Base-by-base conservation (phyloP, 148 eudicot species). In the Silene uniflora region DNA sequence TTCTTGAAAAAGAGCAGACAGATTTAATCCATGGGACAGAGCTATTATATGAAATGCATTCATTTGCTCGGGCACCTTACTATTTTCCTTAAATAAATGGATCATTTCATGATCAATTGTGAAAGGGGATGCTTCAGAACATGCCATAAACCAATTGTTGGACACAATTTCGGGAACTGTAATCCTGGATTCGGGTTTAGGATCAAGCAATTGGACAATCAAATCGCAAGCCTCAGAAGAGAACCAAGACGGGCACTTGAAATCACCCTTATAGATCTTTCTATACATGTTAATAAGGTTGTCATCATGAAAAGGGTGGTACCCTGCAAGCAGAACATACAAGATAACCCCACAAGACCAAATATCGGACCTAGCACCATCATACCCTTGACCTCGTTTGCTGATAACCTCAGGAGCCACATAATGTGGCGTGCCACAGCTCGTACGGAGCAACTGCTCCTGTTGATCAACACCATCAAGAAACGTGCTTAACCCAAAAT, bases 31-130 rank as follows among this genome's bases (percentile, higher is more conserved):
- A 55, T 88, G 82, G 0, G 97, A 91, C 42, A 91, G 67, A 0
- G 97, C 89, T 29, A 91, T 91, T n/a, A 91, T 89, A 13, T 91
- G 97, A 54, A 91, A 91, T 9, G 97, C 97, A 17, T 89, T 91
- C 83, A 91, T 8, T 0, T 83, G 81, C 82, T 86, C 90, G 0
- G 77, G 62, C 54, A 80, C 85, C 58, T 84, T 79, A 62, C 69
- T 52, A 32, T 0, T 16, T 77, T 70, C 9, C 23, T 29, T 23
- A 23, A 4, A 62, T 14, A 62, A 4, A 23, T 52, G 3, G 56
- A 62, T 10, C 6, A 0, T 12, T 62, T 73, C 77, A 10, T 74
- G 19, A 0, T 25, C 59, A n/a, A n/a, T 47, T 4, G 6, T 44
- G 4, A 14, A 63, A 6, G 24, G 10, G 32, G 71, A 10, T 0